These are phyloP conservation scores for Cystobasidium ongulense DNA, from an alignment of 768 basidiomycete species.

Conservation along the genomic window DNA sequence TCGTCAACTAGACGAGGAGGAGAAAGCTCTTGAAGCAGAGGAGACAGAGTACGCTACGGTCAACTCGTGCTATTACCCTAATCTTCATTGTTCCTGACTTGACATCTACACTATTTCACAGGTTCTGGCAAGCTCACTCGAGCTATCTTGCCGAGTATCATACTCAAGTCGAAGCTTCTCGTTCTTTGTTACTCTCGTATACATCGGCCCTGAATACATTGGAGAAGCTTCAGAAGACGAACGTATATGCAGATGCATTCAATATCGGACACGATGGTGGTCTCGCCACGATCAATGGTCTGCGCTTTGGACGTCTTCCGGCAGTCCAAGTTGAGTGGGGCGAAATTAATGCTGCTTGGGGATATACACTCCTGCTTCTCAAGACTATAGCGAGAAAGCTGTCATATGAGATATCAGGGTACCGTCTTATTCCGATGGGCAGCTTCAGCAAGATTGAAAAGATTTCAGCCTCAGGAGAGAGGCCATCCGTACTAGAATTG, in stretches of 20 bases:
- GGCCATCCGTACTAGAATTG: constrained; percentile 61
- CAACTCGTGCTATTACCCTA: neutral
- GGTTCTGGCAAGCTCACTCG: constrained; percentile 76
- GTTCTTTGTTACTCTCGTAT: constrained; percentile 67
- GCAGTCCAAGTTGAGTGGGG: constrained; percentile 71
- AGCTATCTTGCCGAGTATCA: constrained; percentile 60
- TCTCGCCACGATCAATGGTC: constrained; percentile 95
- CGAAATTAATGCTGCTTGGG: constrained; percentile 98
- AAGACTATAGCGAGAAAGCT: constrained; percentile 82
- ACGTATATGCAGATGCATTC: constrained; percentile 88
- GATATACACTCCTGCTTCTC: constrained; percentile 80
- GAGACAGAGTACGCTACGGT: constrained; percentile 66
- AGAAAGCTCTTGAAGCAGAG: constrained; percentile 62
- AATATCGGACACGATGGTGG: constrained; percentile 90
- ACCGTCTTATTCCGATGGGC: constrained; percentile 84
- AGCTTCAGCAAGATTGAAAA: constrained; percentile 84
- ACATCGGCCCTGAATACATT: constrained; percentile 53
- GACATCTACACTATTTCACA: constrained; percentile 43
- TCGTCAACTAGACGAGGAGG: constrained; percentile 64
- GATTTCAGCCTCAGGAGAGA: constrained; percentile 42
- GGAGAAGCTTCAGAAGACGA: constrained; percentile 71
- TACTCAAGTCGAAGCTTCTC: constrained; percentile 61
- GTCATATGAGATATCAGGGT: constrained; percentile 87
- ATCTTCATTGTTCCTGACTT: neutral
- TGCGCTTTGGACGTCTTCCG: constrained; percentile 72